Evolutionary conservation across 2,329 filamentous ascomycete genomes (phyloP).

Genomic region (Verticillium zaregamsianum): DNA sequence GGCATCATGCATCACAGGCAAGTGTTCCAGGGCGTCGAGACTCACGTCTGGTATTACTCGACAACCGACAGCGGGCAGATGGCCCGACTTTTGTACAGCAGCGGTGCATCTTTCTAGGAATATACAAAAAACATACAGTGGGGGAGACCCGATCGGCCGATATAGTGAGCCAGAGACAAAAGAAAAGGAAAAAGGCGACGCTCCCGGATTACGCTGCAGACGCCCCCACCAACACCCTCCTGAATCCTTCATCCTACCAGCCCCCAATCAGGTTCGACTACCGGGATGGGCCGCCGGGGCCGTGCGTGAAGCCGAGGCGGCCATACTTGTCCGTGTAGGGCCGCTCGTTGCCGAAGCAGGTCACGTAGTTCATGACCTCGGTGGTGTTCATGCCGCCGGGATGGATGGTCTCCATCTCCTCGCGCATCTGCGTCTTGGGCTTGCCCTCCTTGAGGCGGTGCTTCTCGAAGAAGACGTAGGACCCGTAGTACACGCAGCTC

Average conservation of each 20-base stretch:
- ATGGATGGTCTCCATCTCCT: constrained; percentile 44
- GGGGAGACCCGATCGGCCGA: background rate
- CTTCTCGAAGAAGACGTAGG: constrained; percentile 59
- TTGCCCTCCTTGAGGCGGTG: constrained; percentile 45
- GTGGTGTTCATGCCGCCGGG: constrained; percentile 20
- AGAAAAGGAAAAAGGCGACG: background rate
- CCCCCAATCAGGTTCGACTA: background rate
- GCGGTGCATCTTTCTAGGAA: background rate
- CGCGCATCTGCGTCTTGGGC: constrained; percentile 44
- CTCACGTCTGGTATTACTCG: background rate
- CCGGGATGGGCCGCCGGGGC: background rate
- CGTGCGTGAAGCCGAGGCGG: background rate
- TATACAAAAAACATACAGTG: background rate
- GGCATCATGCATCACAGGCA: background rate
- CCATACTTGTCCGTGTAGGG: constrained; percentile 1
- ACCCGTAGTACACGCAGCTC: constrained; percentile 45
- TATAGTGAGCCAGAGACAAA: background rate
- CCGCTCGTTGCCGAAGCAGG: background rate
- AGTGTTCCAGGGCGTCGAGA: background rate
- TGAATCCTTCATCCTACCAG: background rate
- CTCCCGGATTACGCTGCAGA: background rate
- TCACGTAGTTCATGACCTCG: constrained; percentile 1
- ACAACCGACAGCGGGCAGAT: background rate
- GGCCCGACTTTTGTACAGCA: background rate
- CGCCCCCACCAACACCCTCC: background rate